These are phyloP conservation scores for Colletotrichum aenigma DNA, from an alignment of 2,329 filamentous ascomycete species.

Conservation along the genomic window DNA sequence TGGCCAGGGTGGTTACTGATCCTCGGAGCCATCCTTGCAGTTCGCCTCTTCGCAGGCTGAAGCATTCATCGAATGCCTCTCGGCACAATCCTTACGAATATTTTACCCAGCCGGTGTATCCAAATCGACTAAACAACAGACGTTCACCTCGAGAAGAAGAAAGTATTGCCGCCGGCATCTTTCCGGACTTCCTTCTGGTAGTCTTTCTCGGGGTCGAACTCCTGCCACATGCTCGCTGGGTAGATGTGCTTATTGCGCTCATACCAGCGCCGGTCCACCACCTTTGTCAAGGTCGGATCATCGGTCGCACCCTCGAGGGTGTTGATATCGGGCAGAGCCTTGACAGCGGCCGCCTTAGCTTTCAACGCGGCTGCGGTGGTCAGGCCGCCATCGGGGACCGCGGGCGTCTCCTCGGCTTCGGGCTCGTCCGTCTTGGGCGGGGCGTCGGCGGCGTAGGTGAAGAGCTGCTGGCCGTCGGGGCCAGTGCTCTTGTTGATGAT, in stretches of 20 bases:
- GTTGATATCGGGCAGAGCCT: slow-evolving; percentile 49
- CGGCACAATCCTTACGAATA: background rate
- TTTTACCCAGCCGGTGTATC: background rate
- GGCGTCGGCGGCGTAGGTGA: slow-evolving; percentile 70
- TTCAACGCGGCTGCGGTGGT: slow-evolving; percentile 36
- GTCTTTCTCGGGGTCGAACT: slow-evolving; percentile 89
- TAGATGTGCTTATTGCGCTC: slow-evolving; percentile 98
- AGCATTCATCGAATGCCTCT: background rate
- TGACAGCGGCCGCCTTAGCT: slow-evolving; percentile 38
- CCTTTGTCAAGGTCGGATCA: slow-evolving; percentile 84
- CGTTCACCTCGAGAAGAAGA: slow-evolving; percentile 73
- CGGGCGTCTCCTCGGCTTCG: slow-evolving; percentile 16
- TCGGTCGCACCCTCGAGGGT: slow-evolving; percentile 77
- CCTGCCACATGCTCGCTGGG: slow-evolving; percentile 92
- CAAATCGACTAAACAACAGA: background rate
- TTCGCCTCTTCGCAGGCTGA: slow-evolving; percentile 40
- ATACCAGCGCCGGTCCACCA: slow-evolving; percentile 96
- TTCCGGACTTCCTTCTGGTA: slow-evolving; percentile 79
- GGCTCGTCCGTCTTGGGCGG: slow-evolving; percentile 28
- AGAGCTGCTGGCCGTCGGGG: slow-evolving; percentile 74
- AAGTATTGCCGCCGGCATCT: slow-evolving; percentile 88
- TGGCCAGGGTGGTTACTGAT: slow-evolving; percentile 63
- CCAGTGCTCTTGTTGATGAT: slow-evolving; percentile 84
- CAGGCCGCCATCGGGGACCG: slow-evolving; percentile 32
- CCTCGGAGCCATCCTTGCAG: slow-evolving; percentile 35